A percentile compares a stretch with the other conserved stretches of the same genome.
Conservation (phyloP, 2,329 filamentous ascomycete species). For the Trichophyton rubrum region DNA sequence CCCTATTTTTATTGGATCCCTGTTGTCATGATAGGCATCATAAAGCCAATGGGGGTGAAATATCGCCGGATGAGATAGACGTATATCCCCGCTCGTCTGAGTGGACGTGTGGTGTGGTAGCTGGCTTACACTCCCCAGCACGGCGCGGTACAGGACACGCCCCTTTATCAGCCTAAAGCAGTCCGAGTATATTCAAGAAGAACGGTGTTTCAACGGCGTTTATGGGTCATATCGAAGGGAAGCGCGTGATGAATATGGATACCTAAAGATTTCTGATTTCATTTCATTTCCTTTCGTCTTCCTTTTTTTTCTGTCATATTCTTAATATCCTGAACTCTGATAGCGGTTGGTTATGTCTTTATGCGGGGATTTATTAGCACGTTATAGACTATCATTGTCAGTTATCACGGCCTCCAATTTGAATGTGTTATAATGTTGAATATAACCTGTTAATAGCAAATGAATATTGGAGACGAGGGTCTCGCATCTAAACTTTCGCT, state of each 20-base stretch:
- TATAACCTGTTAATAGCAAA: not conserved
- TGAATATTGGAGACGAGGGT: not conserved
- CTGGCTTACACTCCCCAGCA: not conserved
- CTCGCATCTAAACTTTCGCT: not conserved
- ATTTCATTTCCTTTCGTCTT: not conserved
- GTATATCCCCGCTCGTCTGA: not conserved
- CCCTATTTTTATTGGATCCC: not conserved
- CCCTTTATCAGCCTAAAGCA: not conserved
- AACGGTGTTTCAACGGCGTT: conserved; percentile 2
- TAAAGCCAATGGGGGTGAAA: not conserved
- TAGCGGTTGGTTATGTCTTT: conserved; percentile 5
- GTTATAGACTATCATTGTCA: conserved; percentile 5
- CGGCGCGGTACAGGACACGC: not conserved
- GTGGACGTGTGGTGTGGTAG: conserved; percentile 1
- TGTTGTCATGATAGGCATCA: not conserved
- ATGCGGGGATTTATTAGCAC: conserved; percentile 3
- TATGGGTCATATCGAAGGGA: conserved; percentile 5
- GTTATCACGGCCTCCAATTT: conserved; percentile 1
- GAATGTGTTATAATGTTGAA: conserved; percentile 1
- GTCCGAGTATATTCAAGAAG: conserved; percentile 3
- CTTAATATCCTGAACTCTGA: not conserved
- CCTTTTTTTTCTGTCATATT: not conserved
- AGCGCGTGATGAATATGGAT: conserved; percentile 3
- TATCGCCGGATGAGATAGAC: not conserved
- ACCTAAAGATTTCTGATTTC: conserved; percentile 1